These are phyloP conservation scores for Handroanthus guayacan DNA, from an alignment of 257 asterid genomes.

Conservation along the genomic window DNA sequence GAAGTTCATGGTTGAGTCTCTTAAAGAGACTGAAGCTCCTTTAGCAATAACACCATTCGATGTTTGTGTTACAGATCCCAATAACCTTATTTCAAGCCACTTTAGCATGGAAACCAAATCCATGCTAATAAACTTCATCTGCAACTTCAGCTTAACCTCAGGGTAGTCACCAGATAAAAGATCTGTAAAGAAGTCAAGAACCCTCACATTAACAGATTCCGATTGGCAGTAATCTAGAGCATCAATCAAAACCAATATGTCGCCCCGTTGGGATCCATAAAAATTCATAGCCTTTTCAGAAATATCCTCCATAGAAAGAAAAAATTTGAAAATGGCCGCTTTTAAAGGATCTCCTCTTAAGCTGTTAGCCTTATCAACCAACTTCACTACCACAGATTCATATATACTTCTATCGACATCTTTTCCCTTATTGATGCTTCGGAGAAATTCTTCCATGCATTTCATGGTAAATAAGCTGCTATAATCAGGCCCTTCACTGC, in stretches of 20 bases:
- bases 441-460: constrained; percentile 79
- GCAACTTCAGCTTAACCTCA: constrained; percentile 67
- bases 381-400: constrained; percentile 66
- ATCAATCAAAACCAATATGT: constrained; percentile 80
- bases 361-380: constrained; percentile 68
- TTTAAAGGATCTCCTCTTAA: constrained; percentile 66
- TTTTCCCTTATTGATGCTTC: constrained; percentile 45
- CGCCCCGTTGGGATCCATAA: constrained; percentile 65
- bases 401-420: constrained; percentile 63
- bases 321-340: constrained; percentile 53
- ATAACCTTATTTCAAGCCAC: constrained; percentile 88
- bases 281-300: constrained; percentile 58
- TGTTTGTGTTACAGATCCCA: constrained; percentile 66
- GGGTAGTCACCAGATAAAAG: constrained; percentile 70
- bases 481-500: constrained; percentile 67
- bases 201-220: constrained; percentile 73
- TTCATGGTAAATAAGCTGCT: constrained; percentile 72
- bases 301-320: constrained; percentile 65
- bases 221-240: constrained; percentile 75
- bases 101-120: constrained; percentile 64
- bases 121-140: constrained; percentile 73
- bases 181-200: constrained; percentile 81
- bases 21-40: constrained; percentile 70
- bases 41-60: constrained; percentile 51
- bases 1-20: constrained; percentile 80